Conservation (phyloP, 306 rosid genomes). For the Cicer chorassanicum region DNA sequence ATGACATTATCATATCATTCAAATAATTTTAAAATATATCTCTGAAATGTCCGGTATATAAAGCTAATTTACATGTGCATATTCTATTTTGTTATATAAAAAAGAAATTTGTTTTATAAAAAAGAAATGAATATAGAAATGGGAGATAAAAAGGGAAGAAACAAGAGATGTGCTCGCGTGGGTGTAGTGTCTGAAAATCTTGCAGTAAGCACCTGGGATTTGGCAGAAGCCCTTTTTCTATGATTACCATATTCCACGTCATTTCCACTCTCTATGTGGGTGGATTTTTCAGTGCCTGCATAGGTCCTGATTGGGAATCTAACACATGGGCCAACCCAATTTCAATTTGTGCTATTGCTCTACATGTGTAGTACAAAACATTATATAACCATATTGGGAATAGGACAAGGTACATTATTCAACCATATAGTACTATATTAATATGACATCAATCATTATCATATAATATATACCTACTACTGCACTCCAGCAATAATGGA, state of each 20-base stretch:
- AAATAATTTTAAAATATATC: too few relatives aligned
- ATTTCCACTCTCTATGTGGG: conserved; percentile 38
- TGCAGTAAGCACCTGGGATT: conserved; percentile 51
- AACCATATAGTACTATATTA: background rate
- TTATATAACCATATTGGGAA: conserved; percentile 3
- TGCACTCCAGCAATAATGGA: conserved; percentile 24
- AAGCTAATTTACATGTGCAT: too few relatives aligned
- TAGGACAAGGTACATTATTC: conserved; percentile 10
- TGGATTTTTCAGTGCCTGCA: conserved; percentile 26
- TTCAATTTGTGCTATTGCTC: background rate
- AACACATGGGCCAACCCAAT: conserved; percentile 23
- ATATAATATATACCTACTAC: background rate
- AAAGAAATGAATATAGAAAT: background rate
- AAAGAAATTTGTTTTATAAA: too few relatives aligned
- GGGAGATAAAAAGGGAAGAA: background rate
- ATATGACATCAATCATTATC: too few relatives aligned
- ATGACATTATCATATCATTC: too few relatives aligned
- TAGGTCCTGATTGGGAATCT: conserved; percentile 35
- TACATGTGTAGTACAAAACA: conserved; percentile 31
- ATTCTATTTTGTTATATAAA: too few relatives aligned
- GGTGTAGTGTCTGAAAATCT: conserved; percentile 50
- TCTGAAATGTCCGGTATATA: too few relatives aligned
- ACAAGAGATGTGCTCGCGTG: conserved; percentile 40
- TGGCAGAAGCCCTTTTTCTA: conserved; percentile 43
- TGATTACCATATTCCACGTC: conserved; percentile 49